Conservation (phyloP, 192 early-diverging fungal genomes). For the Linnemannia hyalina region DNA sequence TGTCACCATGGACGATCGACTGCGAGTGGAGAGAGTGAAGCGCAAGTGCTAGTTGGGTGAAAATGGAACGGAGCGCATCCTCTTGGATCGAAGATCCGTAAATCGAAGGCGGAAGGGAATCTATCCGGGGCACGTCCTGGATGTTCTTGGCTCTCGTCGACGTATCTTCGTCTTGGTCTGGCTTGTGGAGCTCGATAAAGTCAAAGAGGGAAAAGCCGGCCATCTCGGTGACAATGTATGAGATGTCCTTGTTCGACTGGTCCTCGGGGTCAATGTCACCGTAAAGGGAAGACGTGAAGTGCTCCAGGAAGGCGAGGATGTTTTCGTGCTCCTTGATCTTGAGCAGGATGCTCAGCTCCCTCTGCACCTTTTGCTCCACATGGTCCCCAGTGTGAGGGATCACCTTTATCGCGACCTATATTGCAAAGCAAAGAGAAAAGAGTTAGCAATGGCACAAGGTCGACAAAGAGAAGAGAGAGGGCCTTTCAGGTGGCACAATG, state of each 20-base stretch:
- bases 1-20: conserved; percentile 32
- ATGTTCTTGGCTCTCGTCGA: conserved; percentile 41
- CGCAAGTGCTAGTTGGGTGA: conserved; percentile 30
- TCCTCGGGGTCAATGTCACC: conserved; percentile 41
- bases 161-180: conserved; percentile 31
- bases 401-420: conserved; percentile 43
- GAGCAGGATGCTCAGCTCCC: conserved; percentile 30
- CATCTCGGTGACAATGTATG: conserved; percentile 39
- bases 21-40: conserved; percentile 29
- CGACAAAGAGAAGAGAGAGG: too few relatives aligned
- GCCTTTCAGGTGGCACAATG: too few relatives aligned
- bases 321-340: conserved; percentile 34
- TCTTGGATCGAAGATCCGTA: conserved; percentile 28
- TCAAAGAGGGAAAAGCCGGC: conserved; percentile 39
- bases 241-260: conserved; percentile 42
- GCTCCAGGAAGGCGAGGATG: conserved; percentile 23
- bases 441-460: too few relatives aligned
- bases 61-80: conserved; percentile 34
- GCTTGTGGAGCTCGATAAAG: conserved; percentile 33
- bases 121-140: conserved; percentile 13
- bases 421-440: too few relatives aligned
- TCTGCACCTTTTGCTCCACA: conserved; percentile 35
- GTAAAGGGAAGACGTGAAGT: conserved; percentile 42
- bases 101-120: conserved; percentile 14
- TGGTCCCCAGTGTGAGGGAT: conserved; percentile 37